phyloP scores from a whole-genome alignment of 371 early-diverging fungal species.

The Mucor racemosus region DNA sequence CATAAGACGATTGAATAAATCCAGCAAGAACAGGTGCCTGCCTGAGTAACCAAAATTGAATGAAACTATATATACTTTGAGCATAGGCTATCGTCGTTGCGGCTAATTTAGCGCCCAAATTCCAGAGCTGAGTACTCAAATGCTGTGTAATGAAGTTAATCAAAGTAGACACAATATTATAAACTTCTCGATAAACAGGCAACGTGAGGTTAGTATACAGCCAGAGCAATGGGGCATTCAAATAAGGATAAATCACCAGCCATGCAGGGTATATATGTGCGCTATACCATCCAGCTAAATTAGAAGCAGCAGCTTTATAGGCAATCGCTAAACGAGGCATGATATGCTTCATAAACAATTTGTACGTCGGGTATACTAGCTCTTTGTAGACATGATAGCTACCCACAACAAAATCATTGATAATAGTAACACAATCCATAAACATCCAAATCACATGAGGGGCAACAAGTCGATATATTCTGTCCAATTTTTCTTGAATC shows the following conservation, averaged over 20 bases:
- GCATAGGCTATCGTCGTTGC: background rate
- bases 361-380: conserved; percentile 18
- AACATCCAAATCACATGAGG: conserved; percentile 16
- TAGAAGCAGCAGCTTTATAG: conserved; percentile 8
- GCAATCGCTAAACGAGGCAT: conserved; percentile 21
- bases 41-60: conserved; percentile 15
- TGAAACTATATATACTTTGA: background rate
- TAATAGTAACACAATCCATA: background rate
- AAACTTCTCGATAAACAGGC: conserved; percentile 9
- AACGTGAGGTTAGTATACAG: conserved; percentile 7
- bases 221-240: conserved; percentile 10
- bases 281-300: background rate
- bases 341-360: conserved; percentile 20
- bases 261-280: conserved; percentile 21
- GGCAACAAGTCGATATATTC: conserved; percentile 6
- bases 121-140: conserved; percentile 2
- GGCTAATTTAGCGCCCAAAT: background rate
- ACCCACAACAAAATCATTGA: background rate
- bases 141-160: conserved; percentile 2
- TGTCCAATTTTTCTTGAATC: conserved; percentile 11
- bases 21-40: conserved; percentile 27
- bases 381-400: conserved; percentile 2
- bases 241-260: conserved; percentile 16
- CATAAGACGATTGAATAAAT: conserved; percentile 7
- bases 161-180: background rate